Base-by-base conservation (phyloP, 768 basidiomycete genomes). In the Pleurotus platypus region DNA sequence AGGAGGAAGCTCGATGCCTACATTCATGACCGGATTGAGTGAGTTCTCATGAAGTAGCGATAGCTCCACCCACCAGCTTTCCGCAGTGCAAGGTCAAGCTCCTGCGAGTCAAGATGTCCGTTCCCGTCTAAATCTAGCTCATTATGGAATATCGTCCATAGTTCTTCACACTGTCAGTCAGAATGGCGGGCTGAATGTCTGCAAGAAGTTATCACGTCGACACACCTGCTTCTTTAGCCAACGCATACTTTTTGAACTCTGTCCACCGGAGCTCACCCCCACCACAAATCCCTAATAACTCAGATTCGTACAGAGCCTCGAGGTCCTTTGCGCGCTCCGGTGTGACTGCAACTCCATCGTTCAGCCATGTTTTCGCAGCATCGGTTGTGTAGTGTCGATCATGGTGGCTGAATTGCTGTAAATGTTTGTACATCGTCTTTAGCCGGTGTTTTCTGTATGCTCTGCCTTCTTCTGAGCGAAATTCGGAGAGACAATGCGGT, bases 111-210 rank as follows among this genome's bases (percentile, higher is more conserved):
- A 27, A 97, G 69, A 56, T 81, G 83, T 6, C 92, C 94, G 70
- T 97, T 92, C 24, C 89, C 82, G 65, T 97, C 93, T 59, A 93
- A 75, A 73, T 96, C 95, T 49, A 97, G 80, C 64, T 94, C 90
- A 66, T 93, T 80, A 61, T 92, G 91, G 71, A 97, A 97, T 56
- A 94, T 86, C 50, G 83, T 77, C 95, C 95, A 97, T 18, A 97
- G 77, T 70, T 96, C 94, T 92, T 57, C 46, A 55, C 57, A 54
- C 46, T 12, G 48, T 61, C 58, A 69, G 39, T 49, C 60, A 58
- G 62, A 38, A 60, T 46, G 18, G 26, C 58, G 49, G 50, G 35
- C 58, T 18, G 37, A 39, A 22, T 49, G 60, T 45, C 60, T 51
- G 58, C 59, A 12, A 56, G 57, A 48, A 26, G 22, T 6, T 13